Conservation (phyloP, 352 stramenopile genomes). For the Phytophthora boehmeriae region DNA sequence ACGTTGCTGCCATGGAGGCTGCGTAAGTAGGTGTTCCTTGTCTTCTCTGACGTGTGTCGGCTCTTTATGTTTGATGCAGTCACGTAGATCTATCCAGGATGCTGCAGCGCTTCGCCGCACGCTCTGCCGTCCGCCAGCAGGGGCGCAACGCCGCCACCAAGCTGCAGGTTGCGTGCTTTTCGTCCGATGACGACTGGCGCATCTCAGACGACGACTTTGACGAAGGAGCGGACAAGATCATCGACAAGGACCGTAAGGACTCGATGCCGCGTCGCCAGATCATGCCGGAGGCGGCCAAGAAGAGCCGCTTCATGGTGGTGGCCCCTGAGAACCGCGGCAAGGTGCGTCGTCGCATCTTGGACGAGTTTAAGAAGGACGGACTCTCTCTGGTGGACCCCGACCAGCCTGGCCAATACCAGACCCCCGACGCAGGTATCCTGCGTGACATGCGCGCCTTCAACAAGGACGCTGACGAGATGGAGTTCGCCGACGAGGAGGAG, state of each 20-base stretch:
- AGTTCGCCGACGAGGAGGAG: slow-evolving; percentile 69
- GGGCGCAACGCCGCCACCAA: slow-evolving; percentile 26
- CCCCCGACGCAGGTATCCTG: slow-evolving; percentile 66
- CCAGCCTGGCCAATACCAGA: slow-evolving; percentile 46
- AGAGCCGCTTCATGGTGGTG: slow-evolving; percentile 79
- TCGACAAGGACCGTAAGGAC: slow-evolving; percentile 69
- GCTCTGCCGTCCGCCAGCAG: slow-evolving; percentile 39
- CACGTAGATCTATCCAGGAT: slow-evolving; percentile 33
- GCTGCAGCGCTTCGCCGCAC: slow-evolving; percentile 68
- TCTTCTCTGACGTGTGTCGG: neutral
- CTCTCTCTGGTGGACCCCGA: slow-evolving; percentile 67
- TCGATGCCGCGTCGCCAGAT: slow-evolving; percentile 64
- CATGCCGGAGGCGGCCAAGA: slow-evolving; percentile 75
- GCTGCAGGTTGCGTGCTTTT: slow-evolving; percentile 50
- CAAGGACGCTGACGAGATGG: slow-evolving; percentile 73
- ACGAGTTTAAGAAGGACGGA: slow-evolving; percentile 82
- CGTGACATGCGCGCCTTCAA: slow-evolving; percentile 73
- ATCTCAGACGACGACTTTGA: slow-evolving; percentile 64
- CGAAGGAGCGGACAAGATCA: slow-evolving; percentile 71
- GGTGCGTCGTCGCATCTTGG: slow-evolving; percentile 74
- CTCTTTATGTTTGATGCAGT: neutral
- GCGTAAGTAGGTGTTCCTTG: slow-evolving; percentile 2
- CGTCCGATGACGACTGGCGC: slow-evolving; percentile 58
- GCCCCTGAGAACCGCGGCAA: slow-evolving; percentile 78
- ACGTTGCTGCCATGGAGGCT: neutral